Base-by-base conservation (phyloP, 2,329 filamentous ascomycete genomes). In the Amesomyces nigricolor region DNA sequence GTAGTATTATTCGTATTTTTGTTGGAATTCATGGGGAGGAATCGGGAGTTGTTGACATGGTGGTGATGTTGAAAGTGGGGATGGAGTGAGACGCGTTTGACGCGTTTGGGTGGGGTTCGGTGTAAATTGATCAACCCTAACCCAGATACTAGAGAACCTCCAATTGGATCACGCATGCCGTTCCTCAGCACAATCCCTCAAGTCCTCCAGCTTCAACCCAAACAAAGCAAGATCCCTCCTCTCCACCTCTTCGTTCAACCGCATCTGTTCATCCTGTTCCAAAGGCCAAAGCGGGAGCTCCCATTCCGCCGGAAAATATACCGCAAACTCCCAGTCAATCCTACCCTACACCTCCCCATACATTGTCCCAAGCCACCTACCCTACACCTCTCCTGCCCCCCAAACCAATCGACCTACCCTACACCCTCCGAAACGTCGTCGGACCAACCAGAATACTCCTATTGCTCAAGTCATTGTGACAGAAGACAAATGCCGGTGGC, bases 261-360 rank as follows among this genome's bases (percentile, higher is more conserved):
- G 30, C 10, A 7, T 32, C 6, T 4, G 30, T 7, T 4, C 30
- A 32, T 10, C 1, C 30, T 4, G 10, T 7, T 32, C 30, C 30
- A 32, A 32, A 8, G 30, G 39, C 39, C 39, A 42, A 9, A 42
- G 16, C n/a, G 39, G 14, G 16, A 42, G 39, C 39, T 19, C 39
- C 14, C 14, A 42, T 6, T 42, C 14, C 4, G 39, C 5, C 14
- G n/a, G 39, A 16, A 17, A 42, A 42, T 7, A 19, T 10, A 2
- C 39, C 4, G 39, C 30, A 48, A 37, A 48, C 30, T 48, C 46
- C 46, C 30, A 48, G 46, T 48, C 46, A n/a, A 48, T n/a, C n/a
- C n/a, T n/a, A n/a, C n/a, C n/a, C n/a, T n/a, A n/a, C n/a, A n/a
- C n/a, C n/a, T n/a, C n/a, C n/a, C n/a, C n/a, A n/a, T n/a, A n/a